These are phyloP conservation scores for Pascua sp. DNA, from an alignment of 1,284 basidiomycete species.

Conservation along the genomic window DNA sequence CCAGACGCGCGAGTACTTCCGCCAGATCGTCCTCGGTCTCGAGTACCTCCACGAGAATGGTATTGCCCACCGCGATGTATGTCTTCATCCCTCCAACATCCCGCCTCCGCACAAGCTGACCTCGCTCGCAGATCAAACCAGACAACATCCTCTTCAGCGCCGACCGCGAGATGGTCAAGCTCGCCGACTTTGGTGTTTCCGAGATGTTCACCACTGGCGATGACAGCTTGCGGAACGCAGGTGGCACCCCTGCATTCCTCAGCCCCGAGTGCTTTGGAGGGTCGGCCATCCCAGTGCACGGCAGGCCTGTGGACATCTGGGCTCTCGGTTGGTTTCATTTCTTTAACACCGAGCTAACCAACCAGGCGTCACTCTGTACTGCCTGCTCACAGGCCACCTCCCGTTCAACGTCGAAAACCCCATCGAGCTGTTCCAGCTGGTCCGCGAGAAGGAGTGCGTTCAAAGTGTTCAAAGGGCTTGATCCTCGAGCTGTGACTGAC, in stretches of 20 bases:
- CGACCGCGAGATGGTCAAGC: slow-evolving; percentile 54
- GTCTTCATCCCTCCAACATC: slow-evolving; percentile 5
- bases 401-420: slow-evolving; percentile 55
- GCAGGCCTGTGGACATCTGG: slow-evolving; percentile 57
- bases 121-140: slow-evolving; percentile 51
- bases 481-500: too few relatives aligned
- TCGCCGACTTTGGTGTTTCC: slow-evolving; percentile 59
- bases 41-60: slow-evolving; percentile 57
- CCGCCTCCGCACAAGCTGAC: not conserved
- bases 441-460: slow-evolving; percentile 51
- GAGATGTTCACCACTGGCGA: slow-evolving; percentile 55
- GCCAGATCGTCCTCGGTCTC: slow-evolving; percentile 55
- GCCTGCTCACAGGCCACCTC: slow-evolving; percentile 54
- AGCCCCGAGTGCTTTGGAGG: slow-evolving; percentile 51
- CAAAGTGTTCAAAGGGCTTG: too few relatives aligned
- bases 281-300: slow-evolving; percentile 44
- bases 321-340: slow-evolving; percentile 49
- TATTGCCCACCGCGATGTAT: slow-evolving; percentile 54
- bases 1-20: slow-evolving; percentile 51
- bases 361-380: slow-evolving; percentile 56
- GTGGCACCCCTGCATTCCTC: slow-evolving; percentile 58
- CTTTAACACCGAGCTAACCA: not conserved
- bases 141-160: slow-evolving; percentile 56
- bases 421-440: slow-evolving; percentile 53
- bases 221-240: slow-evolving; percentile 50